Evolutionary conservation across 352 stramenopile species (phyloP).

Genomic region (Globisporangium lucens): DNA sequence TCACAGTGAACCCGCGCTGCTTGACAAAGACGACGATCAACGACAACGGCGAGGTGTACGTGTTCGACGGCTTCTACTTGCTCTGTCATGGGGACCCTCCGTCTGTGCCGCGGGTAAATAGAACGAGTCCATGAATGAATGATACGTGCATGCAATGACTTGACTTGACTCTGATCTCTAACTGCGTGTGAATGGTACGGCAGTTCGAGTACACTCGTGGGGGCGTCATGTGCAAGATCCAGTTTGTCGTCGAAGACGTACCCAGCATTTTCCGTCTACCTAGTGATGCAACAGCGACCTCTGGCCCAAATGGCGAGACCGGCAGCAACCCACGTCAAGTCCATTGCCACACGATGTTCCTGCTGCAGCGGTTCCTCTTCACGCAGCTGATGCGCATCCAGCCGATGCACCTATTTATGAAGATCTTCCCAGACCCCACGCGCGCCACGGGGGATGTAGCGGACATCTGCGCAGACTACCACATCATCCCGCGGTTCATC

Average conservation of each 20-base stretch:
- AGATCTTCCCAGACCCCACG: constrained; percentile 50
- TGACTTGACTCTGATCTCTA: not conserved
- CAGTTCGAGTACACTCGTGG: constrained; percentile 84
- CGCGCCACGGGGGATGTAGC: constrained; percentile 50
- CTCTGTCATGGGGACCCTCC: constrained; percentile 60
- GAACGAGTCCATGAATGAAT: not conserved
- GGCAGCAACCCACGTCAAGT: constrained; percentile 21
- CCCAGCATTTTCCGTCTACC: constrained; percentile 39
- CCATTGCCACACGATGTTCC: constrained; percentile 55
- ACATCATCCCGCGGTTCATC: constrained; percentile 83
- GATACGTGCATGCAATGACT: not conserved
- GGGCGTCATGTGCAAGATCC: constrained; percentile 75
- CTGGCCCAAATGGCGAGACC: constrained; percentile 12
- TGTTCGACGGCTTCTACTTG: constrained; percentile 87
- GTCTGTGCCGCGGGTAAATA: constrained; percentile 52
- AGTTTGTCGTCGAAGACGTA: constrained; percentile 62
- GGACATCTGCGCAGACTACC: constrained; percentile 71
- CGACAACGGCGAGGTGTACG: constrained; percentile 55
- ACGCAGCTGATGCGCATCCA: constrained; percentile 73
- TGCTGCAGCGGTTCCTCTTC: constrained; percentile 78
- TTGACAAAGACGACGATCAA: constrained; percentile 66
- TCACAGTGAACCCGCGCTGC: constrained; percentile 72
- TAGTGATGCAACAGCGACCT: constrained; percentile 20
- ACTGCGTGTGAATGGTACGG: not conserved
- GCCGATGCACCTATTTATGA: constrained; percentile 61